Conservation (phyloP, 2,329 filamentous ascomycete genomes). For the Didymella keratinophila region DNA sequence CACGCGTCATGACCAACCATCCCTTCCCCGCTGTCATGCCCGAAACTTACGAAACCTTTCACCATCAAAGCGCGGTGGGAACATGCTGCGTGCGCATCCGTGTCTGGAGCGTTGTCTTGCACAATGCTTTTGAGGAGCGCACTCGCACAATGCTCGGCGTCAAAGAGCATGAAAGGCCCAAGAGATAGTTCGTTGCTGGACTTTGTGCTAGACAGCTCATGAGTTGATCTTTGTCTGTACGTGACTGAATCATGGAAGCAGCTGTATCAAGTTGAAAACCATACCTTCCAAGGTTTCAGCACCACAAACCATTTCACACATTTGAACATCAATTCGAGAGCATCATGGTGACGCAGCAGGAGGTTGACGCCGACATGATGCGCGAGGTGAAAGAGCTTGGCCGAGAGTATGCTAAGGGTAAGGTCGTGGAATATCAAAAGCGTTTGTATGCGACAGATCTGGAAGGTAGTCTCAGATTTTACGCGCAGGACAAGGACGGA, state of each 20-base stretch:
- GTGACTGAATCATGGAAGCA: not conserved
- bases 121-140: not conserved
- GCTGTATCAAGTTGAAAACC: not conserved
- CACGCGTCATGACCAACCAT: constrained; percentile 1
- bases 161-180: not conserved
- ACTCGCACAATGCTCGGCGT: not conserved
- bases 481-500: not conserved
- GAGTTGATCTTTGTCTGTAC: not conserved
- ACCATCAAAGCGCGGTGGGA: too few relatives aligned
- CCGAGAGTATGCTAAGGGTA: not conserved
- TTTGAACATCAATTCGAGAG: not conserved
- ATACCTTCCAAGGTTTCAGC: not conserved
- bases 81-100: not conserved
- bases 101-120: not conserved
- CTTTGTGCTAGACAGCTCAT: not conserved
- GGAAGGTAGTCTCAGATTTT: not conserved
- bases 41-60: too few relatives aligned
- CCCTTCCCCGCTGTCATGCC: not conserved
- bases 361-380: not conserved
- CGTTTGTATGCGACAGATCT: not conserved
- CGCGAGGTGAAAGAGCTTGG: not conserved
- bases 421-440: not conserved
- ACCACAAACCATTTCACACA: not conserved
- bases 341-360: not conserved
- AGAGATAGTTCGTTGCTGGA: not conserved